A percentile compares a stretch with the other conserved stretches of the same genome.
Conservation (phyloP, 495 filamentous ascomycete species). For the Aspergillus bertholletiae region DNA sequence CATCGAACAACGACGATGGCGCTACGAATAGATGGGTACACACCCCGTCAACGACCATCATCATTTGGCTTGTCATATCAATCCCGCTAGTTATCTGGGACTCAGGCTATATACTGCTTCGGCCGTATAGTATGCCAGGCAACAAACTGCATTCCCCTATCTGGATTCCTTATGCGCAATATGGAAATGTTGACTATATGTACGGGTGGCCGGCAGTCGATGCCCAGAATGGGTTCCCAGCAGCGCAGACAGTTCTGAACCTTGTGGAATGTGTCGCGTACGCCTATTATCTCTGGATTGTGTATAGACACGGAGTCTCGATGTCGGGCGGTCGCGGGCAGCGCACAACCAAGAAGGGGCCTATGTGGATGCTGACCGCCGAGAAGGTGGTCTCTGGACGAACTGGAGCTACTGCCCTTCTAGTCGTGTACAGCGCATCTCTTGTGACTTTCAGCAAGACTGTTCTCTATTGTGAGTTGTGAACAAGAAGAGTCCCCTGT, state of each 20-base stretch:
- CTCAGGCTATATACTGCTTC: constrained; percentile 71
- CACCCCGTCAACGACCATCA: constrained; percentile 59
- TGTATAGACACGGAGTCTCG: constrained; percentile 47
- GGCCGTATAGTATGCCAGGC: constrained; percentile 81
- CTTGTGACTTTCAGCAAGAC: constrained; percentile 90
- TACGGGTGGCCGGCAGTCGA: constrained; percentile 81
- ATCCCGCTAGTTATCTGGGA: constrained; percentile 85
- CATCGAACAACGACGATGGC: constrained; percentile 22
- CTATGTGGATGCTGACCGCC: constrained; percentile 42
- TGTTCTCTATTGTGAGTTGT: constrained; percentile 70
- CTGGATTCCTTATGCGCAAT: constrained; percentile 78
- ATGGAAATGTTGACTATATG: constrained; percentile 74
- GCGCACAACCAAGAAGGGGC: constrained; percentile 31
- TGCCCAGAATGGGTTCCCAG: constrained; percentile 71
- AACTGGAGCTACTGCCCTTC: constrained; percentile 56
- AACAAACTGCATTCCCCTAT: constrained; percentile 70
- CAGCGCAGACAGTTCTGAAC: constrained; percentile 73
- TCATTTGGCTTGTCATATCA: constrained; percentile 75
- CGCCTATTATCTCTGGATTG: constrained; percentile 61
- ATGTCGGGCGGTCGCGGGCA: constrained; percentile 27
- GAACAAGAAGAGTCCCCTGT: background rate
- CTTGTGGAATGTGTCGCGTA: constrained; percentile 70
- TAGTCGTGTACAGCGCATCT: constrained; percentile 65
- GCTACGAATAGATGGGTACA: constrained; percentile 55
- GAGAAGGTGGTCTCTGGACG: constrained; percentile 55